These are phyloP conservation scores for Helianthus annuus DNA, from an alignment of 129 eudicot genomes.

Conservation along the genomic window DNA sequence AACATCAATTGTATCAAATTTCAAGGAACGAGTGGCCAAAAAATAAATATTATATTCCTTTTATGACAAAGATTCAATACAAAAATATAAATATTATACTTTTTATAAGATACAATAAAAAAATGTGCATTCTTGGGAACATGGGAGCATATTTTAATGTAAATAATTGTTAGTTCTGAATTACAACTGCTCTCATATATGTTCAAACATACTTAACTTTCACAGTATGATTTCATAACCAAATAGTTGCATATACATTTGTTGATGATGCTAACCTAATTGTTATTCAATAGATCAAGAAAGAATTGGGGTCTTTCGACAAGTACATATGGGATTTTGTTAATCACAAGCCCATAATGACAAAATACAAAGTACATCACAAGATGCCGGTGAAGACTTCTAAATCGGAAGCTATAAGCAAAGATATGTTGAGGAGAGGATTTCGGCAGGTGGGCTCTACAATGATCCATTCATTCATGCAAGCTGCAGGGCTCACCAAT, in stretches of 20 bases:
- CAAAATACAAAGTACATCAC: conserved; percentile 61
- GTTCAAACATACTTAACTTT: background rate
- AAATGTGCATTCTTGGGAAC: conserved; percentile 2
- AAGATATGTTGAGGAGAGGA: conserved; percentile 87
- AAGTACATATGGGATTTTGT: conserved; percentile 91
- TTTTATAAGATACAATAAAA: no score
- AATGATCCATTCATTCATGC: conserved; percentile 87
- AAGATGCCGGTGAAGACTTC: conserved; percentile 91
- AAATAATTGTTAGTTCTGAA: background rate
- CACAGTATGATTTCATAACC: no score
- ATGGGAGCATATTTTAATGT: background rate
- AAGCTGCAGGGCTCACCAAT: conserved; percentile 88
- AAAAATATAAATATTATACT: background rate
- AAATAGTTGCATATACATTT: no score
- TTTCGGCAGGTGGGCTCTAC: conserved; percentile 87
- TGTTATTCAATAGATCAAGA: conserved; percentile 46
- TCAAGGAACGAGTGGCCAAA: background rate
- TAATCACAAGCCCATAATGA: conserved; percentile 59
- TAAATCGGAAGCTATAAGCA: conserved; percentile 85
- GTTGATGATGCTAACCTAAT: background rate
- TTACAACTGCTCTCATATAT: background rate
- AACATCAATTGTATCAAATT: no score
- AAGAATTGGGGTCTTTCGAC: conserved; percentile 67
- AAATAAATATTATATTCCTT: background rate
- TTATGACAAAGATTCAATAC: background rate